A percentile compares a stretch with the other conserved stretches of the same genome.
These are phyloP conservation scores for Zelonia costaricensis DNA, from an alignment of 208 protist genomes.

Conservation along the genomic window DNA sequence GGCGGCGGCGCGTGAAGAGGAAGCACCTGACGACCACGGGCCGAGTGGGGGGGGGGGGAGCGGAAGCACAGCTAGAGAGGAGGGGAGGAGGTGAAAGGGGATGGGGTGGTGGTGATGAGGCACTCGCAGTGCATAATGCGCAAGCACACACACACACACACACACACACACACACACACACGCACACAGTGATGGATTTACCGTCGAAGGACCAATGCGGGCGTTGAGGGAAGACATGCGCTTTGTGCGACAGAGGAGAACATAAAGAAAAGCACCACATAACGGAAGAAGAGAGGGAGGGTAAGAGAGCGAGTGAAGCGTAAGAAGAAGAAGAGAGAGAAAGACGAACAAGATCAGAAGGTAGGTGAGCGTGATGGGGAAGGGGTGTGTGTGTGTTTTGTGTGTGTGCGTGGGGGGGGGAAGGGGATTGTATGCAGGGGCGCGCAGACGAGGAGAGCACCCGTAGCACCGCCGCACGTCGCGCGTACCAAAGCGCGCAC, in stretches of 20 bases:
- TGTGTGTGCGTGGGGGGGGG: too few species aligned
- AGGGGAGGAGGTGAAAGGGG: neutral
- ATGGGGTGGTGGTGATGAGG: too few species aligned
- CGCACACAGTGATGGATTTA: neutral
- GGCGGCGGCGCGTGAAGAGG: too few species aligned
- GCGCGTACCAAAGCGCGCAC: too few species aligned
- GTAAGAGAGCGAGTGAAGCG: neutral
- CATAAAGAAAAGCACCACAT: neutral
- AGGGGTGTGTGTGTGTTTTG: too few species aligned
- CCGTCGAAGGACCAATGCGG: too few species aligned
- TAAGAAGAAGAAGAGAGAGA: constrained; percentile 16
- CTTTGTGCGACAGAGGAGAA: neutral
- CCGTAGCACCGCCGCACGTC: too few species aligned
- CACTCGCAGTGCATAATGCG: too few species aligned
- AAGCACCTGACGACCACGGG: too few species aligned
- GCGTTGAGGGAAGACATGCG: neutral
- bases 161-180: neutral
- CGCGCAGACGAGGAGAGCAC: too few species aligned
- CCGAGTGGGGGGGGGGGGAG: neutral
- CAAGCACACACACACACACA: neutral
- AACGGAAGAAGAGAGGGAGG: constrained; percentile 1
- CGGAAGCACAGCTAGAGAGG: neutral
- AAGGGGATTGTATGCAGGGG: too few species aligned
- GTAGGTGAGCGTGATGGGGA: too few species aligned
- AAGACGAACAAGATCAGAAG: constrained; percentile 1